Percentiles rank a stretch among this genome's conserved stretches.
Conservation (phyloP, 176 grass and related monocot genomes). For the Oryza longistaminata region DNA sequence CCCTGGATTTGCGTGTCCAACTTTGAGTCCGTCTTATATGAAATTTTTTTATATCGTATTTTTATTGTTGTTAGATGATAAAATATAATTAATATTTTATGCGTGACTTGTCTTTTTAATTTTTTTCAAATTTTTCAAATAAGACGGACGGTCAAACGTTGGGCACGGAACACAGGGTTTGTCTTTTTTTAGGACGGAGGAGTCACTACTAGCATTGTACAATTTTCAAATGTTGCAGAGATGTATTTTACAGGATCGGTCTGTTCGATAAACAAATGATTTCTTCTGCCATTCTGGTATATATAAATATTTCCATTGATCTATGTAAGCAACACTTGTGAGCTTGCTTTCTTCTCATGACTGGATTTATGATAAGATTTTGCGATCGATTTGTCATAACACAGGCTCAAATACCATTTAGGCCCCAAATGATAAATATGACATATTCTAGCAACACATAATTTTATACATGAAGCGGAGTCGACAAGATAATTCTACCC, state of each 20-base stretch:
- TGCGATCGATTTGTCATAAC: not conserved
- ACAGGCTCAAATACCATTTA: not conserved
- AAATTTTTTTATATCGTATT: too few species aligned
- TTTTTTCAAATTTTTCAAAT: too few species aligned
- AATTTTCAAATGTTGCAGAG: conserved; percentile 26
- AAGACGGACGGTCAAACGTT: too few species aligned
- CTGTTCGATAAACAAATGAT: not conserved
- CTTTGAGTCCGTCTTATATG: too few species aligned
- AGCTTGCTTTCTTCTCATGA: not conserved
- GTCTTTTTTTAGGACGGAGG: too few species aligned
- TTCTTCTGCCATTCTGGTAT: not conserved
- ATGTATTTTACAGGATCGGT: conserved; percentile 21
- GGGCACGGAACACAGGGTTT: too few species aligned
- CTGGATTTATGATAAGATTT: not conserved
- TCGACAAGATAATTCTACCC: conserved; percentile 38
- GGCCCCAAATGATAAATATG: not conserved
- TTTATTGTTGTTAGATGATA: too few species aligned
- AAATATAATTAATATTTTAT: too few species aligned
- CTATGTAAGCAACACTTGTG: not conserved
- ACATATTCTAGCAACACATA: conserved; percentile 36
- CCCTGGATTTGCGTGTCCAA: too few species aligned
- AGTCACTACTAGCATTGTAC: not conserved
- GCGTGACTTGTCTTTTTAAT: too few species aligned
- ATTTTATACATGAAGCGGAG: conserved; percentile 39
- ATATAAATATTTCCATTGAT: not conserved